Conservation (phyloP, 139 green algal species). For the Coelastrella sp. region DNA sequence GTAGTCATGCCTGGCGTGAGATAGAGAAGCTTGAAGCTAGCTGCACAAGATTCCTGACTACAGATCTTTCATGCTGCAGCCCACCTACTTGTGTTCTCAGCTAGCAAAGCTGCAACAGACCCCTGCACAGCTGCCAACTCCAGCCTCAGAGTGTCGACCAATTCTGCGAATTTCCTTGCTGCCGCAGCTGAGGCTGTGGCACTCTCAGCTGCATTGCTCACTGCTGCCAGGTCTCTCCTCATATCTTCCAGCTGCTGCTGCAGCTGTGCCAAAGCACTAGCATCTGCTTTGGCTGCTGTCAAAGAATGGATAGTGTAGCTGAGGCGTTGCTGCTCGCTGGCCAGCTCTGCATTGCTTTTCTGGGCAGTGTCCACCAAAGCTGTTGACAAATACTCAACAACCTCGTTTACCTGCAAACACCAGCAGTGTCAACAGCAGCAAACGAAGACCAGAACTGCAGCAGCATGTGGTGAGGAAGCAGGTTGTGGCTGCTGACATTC, state of each 20-base stretch:
- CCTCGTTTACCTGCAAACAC: constrained; percentile 33
- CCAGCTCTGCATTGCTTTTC: constrained; percentile 7
- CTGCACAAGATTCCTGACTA: background rate
- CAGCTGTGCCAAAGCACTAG: background rate
- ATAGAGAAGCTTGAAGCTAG: background rate
- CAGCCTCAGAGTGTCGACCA: background rate
- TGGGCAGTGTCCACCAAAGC: constrained; percentile 1
- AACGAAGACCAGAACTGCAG: no score
- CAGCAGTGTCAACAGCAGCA: no score
- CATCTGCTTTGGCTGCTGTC: constrained; percentile 14
- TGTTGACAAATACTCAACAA: constrained; percentile 31
- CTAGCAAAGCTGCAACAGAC: constrained; percentile 20
- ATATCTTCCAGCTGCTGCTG: constrained; percentile 27
- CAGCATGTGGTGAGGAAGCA: no score
- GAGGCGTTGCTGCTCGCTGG: constrained; percentile 11
- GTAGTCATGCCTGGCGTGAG: no score
- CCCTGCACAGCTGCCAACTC: constrained; percentile 7
- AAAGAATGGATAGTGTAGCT: background rate
- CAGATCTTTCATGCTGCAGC: background rate
- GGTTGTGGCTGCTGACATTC: no score
- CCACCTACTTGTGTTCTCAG: background rate
- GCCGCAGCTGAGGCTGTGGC: background rate
- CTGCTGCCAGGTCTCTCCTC: background rate
- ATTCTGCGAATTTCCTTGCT: background rate
- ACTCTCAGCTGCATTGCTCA: background rate